Conservation (phyloP, 2,329 filamentous ascomycete species). For the Alternaria sp. region DNA sequence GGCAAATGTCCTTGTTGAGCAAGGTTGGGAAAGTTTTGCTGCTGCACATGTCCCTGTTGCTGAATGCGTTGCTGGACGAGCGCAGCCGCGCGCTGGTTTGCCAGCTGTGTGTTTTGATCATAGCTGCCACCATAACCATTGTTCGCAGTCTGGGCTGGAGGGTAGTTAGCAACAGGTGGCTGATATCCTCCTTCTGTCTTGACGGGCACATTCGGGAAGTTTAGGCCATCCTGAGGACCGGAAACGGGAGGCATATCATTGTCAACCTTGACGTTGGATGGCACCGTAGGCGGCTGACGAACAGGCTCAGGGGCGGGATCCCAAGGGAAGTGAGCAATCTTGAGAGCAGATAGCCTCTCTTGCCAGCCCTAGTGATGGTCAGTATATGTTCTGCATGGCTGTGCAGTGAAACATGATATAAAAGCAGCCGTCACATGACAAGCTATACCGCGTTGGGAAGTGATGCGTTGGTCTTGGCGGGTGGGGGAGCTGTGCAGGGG, state of each 20-base stretch:
- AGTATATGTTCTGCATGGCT: conserved; percentile 19
- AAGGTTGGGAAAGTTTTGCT: conserved; percentile 32
- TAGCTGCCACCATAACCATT: conserved; percentile 43
- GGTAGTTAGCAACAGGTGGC: conserved; percentile 40
- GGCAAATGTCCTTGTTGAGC: conserved; percentile 34
- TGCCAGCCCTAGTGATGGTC: conserved; percentile 80
- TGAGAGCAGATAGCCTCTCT: conserved; percentile 83
- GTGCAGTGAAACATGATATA: conserved; percentile 6
- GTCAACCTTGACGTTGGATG: conserved; percentile 52
- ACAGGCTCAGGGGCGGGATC: conserved; percentile 75
- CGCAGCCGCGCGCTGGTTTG: conserved; percentile 63
- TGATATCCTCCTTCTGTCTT: conserved; percentile 60
- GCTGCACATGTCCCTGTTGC: conserved; percentile 38
- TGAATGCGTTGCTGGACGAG: conserved; percentile 54
- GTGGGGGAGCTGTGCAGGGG: conserved; percentile 50
- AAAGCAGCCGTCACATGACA: conserved; percentile 44
- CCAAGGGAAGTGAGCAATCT: conserved; percentile 92
- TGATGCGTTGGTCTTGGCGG: conserved; percentile 47
- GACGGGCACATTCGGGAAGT: conserved; percentile 54
- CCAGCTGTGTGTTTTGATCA: conserved; percentile 55
- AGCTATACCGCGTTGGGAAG: conserved; percentile 47
- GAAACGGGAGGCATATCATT: conserved; percentile 43
- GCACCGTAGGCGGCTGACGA: conserved; percentile 53
- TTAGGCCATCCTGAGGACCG: conserved; percentile 38
- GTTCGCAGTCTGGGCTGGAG: conserved; percentile 42